Conservation (phyloP, 768 basidiomycete genomes). For the Leccinellum rugosiceps region DNA sequence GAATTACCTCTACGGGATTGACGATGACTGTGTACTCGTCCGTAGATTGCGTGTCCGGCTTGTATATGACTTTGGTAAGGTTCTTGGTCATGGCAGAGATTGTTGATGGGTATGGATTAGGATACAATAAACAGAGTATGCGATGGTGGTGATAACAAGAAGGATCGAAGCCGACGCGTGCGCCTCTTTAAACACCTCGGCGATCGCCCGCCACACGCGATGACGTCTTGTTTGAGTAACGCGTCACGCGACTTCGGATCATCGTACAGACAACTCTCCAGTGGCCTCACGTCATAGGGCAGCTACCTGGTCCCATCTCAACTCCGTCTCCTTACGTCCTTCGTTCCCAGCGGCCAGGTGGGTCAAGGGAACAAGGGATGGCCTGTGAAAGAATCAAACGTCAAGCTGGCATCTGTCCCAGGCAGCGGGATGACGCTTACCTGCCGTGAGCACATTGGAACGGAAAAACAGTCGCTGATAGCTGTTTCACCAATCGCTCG, state of each 20-base stretch:
- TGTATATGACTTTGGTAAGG: constrained; percentile 74
- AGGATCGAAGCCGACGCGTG: not conserved
- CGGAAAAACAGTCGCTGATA: constrained; percentile 75
- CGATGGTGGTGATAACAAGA: not conserved
- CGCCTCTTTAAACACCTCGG: constrained; percentile 23
- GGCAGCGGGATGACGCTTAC: constrained; percentile 32
- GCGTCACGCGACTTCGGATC: constrained; percentile 30
- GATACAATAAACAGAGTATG: constrained; percentile 6
- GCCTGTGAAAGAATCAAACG: constrained; percentile 32
- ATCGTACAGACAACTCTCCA: not conserved
- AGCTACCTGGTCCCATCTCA: constrained; percentile 27
- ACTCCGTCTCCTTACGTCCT: constrained; percentile 3
- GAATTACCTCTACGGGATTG: constrained; percentile 57
- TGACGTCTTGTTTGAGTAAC: constrained; percentile 18
- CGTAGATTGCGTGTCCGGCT: constrained; percentile 67
- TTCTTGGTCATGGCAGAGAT: constrained; percentile 39
- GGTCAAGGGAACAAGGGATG: constrained; percentile 53
- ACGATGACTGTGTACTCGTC: constrained; percentile 74
- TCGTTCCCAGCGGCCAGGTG: constrained; percentile 22
- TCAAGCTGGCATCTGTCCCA: not conserved
- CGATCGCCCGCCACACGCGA: constrained; percentile 21
- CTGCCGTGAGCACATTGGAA: constrained; percentile 98
- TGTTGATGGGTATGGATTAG: constrained; percentile 11
- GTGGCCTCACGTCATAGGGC: constrained; percentile 14
- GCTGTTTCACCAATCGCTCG: constrained; percentile 57